Base-by-base conservation (phyloP, 352 stramenopile species). In the Salisapilia sapeloensis region DNA sequence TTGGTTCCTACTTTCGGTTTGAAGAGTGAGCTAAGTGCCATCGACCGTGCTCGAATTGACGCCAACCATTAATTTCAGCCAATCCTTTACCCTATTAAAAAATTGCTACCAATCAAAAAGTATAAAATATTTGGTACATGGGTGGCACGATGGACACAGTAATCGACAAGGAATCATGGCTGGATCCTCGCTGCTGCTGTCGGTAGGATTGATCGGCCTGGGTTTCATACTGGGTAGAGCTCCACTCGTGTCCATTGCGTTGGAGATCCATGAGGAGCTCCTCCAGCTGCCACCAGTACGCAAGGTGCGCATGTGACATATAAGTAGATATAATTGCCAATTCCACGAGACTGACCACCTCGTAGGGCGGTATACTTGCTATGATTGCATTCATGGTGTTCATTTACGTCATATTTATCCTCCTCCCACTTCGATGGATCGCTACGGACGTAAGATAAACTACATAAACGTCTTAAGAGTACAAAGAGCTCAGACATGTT, bases 1-100 rank as follows among this genome's bases (percentile, higher is more conserved):
- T 56, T 29, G 44, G 48, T n/a, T n/a, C n/a, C n/a, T 79, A 82
- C 63, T 79, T 83, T 65, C 66, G 61, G 71, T 86, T 86, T 86
- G 71, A 86, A 86, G 82, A 83, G 66, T 83, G 66, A 53, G 29
- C 15, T 12, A 6, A 18, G 13, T 27, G 41, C 6, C 15, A 36
- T 10, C 22, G 23, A 30, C n/a, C 4, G 19, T n/a, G 13, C 20
- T 28, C n/a, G 17, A 44, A 54, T 64, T 62, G 58, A 69, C 53
- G 58, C 45, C 49, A 34, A 27, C 18, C 36, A 40, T 46, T 18
- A 40, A 25, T 24, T 39, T 23, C 31, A 28, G 16, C 12, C n/a
- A n/a, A n/a, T n/a, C n/a, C n/a, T n/a, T n/a, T n/a, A n/a, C n/a
- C n/a, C n/a, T n/a, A n/a, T n/a, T n/a, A n/a, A n/a, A n/a, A n/a